Percentiles rank a stretch among this genome's conserved stretches.
Evolutionary conservation across 129 eudicot genomes (phyloP).

Genomic region (Glebionis coronaria): DNA sequence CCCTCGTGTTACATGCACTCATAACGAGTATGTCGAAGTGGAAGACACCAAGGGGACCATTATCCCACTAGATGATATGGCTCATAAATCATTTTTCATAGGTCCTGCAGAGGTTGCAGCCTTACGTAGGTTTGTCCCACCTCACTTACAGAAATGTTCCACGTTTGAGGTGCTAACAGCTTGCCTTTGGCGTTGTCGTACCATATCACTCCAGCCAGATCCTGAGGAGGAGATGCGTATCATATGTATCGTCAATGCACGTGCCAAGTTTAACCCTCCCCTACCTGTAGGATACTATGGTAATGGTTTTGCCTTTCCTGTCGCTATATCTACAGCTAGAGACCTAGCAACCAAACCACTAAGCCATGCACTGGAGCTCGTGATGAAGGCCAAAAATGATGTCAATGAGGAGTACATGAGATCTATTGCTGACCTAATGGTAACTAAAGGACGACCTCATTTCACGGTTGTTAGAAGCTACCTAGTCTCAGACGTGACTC

Average conservation of each 20-base stretch:
- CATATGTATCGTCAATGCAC: slow-evolving; percentile 47
- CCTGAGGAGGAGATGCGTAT: slow-evolving; percentile 60
- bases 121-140: slow-evolving; percentile 44
- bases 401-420: slow-evolving; percentile 71
- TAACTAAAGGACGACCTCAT: slow-evolving; percentile 53
- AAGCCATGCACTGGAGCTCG: slow-evolving; percentile 46
- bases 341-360: slow-evolving; percentile 35
- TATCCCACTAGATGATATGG: slow-evolving; percentile 64
- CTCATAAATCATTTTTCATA: slow-evolving; percentile 66
- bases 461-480: slow-evolving; percentile 48
- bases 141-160: slow-evolving; percentile 38
- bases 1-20: slow-evolving; percentile 50
- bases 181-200: slow-evolving; percentile 74
- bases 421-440: slow-evolving; percentile 67
- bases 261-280: slow-evolving; percentile 48
- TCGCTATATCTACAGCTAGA: slow-evolving; percentile 46
- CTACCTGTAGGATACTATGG: slow-evolving; percentile 63
- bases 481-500: slow-evolving; percentile 62
- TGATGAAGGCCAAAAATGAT: slow-evolving; percentile 42
- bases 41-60: slow-evolving; percentile 57
- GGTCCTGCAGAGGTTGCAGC: slow-evolving; percentile 57
- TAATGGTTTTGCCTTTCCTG: slow-evolving; percentile 60
- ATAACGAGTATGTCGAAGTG: slow-evolving; percentile 53
- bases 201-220: slow-evolving; percentile 50
- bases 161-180: slow-evolving; percentile 62